Evolutionary conservation across 2,329 filamentous ascomycete species (phyloP), one percentile per base, ranked within the genome.

Genomic region (Aciculosporium take): DNA sequence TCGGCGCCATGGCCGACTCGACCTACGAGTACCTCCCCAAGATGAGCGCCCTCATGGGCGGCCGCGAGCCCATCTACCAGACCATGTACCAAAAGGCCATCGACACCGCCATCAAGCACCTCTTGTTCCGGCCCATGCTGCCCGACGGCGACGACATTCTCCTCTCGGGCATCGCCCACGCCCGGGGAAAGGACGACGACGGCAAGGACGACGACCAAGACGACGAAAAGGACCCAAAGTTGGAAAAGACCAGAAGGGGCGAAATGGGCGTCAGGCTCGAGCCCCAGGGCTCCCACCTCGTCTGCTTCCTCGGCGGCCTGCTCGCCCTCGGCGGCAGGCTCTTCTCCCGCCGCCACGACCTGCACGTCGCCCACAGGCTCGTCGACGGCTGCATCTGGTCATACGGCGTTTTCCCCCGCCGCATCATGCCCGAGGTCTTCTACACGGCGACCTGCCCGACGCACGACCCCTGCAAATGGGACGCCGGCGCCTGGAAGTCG

Each of bases 111-210:
- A 72, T 72, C 33, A 60, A 76, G 39, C 61, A 84, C 48, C 62
- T 86, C 3, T 68, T 88, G 41, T 87, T 79, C 60, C 72, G 78
- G 1, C 83, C 82, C 0, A 77, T 83, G 68, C 69, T 74, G 1
- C 73, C 74, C 0, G 61, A 68, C 3, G 66, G 71, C 34, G 64
- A 68, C 3, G 73, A 85, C 45, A 75, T 87, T 2, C 67, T 86
- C 2, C 67, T 85, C 13, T 65, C 74, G 0, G 79, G 69, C 10
- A 56, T 58, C 7, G 46, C 56, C 4, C 46, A 53, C 23, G 46
- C 51, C 17, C 70, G 68, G 63, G 62, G 66, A 37, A 62, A 59
- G 10, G 60, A 70, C 8, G 70, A 68, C 64, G 62, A 66, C 37
- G n/a, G n/a, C n/a, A n/a, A n/a, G n/a, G n/a, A n/a, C n/a, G 62